phyloP scores from a whole-genome alignment of 139 green algal species.

The Haematococcus lacustris region DNA sequence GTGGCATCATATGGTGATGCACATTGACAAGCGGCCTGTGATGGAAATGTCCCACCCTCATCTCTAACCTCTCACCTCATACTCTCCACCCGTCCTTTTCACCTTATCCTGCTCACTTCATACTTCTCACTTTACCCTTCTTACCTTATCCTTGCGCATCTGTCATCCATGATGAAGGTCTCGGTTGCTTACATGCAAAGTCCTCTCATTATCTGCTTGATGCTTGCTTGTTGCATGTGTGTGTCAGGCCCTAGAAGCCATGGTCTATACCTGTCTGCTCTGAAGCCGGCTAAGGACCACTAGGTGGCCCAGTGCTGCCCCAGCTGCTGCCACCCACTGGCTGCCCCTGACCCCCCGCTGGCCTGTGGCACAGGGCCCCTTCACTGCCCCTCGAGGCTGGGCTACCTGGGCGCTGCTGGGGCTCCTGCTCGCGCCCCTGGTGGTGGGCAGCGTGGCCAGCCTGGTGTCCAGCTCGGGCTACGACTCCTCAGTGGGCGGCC shows the following conservation, averaged over 20 bases:
- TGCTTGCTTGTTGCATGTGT: not conserved
- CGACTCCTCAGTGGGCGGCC: conserved; percentile 21
- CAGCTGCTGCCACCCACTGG: not conserved
- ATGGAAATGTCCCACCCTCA: not conserved
- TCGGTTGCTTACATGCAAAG: not conserved
- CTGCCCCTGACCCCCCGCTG: too few relatives aligned
- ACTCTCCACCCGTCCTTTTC: not conserved
- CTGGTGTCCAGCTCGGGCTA: conserved; percentile 36
- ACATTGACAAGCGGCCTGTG: not conserved
- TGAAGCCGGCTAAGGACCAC: too few relatives aligned
- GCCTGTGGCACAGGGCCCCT: conserved; percentile 32
- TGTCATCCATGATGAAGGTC: too few relatives aligned
- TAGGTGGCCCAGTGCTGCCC: not conserved
- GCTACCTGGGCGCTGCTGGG: conserved; percentile 63
- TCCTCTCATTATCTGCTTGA: not conserved
- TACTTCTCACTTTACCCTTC: too few relatives aligned
- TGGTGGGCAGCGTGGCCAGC: conserved; percentile 43
- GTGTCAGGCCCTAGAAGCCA: not conserved
- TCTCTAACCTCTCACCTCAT: not conserved
- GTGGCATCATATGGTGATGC: not conserved
- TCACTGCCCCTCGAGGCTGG: conserved; percentile 61
- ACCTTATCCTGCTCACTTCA: not conserved
- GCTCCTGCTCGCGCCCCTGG: conserved; percentile 44
- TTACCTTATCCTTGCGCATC: too few relatives aligned
- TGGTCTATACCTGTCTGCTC: not conserved